These are phyloP conservation scores for Liriodendron chinense DNA, from an alignment of 164 flowering plant species.

Conservation along the genomic window DNA sequence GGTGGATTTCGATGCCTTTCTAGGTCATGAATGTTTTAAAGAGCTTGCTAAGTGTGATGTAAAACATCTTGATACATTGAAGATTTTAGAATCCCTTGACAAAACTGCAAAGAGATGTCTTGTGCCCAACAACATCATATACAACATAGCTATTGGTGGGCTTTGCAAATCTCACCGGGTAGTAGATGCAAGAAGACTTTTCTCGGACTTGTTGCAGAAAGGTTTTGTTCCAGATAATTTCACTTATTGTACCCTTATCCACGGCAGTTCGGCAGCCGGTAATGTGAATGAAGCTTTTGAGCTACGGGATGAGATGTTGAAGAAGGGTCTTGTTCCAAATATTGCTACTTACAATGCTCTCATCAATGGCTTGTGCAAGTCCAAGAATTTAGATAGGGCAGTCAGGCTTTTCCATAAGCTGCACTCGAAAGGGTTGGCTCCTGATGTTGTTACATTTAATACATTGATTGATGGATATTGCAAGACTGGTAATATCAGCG, in stretches of 20 bases:
- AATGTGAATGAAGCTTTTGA: constrained; percentile 67
- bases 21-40: constrained; percentile 19
- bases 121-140: constrained; percentile 50
- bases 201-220: constrained; percentile 35
- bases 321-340: constrained; percentile 57
- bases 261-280: constrained; percentile 56
- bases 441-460: constrained; percentile 65
- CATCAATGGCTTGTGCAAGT: constrained; percentile 72
- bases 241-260: constrained; percentile 69
- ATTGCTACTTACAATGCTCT: constrained; percentile 68
- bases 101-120: constrained; percentile 27
- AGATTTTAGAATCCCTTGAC: constrained; percentile 43
- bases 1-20: constrained; percentile 35
- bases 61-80: constrained; percentile 20
- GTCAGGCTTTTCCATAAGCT: constrained; percentile 62
- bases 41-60: constrained; percentile 10
- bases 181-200: constrained; percentile 47
- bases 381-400: constrained; percentile 70
- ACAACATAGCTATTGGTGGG: constrained; percentile 64
- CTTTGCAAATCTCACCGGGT: constrained; percentile 67
- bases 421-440: constrained; percentile 47
- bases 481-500: constrained; percentile 38
- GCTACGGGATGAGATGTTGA: constrained; percentile 70
- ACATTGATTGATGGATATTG: constrained; percentile 61
- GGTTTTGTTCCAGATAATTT: constrained; percentile 76